Conservation (phyloP, 1,284 basidiomycete genomes). For the Athelia psychrophila region DNA sequence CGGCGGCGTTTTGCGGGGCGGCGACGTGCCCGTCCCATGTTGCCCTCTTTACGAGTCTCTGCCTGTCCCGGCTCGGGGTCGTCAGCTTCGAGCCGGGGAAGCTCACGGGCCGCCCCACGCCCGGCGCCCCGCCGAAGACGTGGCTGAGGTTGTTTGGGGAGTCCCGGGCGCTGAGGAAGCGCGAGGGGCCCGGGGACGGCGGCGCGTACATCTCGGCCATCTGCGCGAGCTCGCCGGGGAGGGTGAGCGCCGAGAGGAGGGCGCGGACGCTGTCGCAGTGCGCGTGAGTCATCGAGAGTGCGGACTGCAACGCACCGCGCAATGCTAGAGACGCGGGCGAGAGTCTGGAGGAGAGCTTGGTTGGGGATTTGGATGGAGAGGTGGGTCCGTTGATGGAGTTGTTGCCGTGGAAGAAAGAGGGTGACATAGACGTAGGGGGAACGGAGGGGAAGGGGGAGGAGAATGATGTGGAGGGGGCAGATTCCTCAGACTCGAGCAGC, state of each 20-base stretch:
- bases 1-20: too few relatives aligned
- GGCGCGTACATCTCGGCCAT: conserved; percentile 84
- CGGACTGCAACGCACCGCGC: conserved; percentile 66
- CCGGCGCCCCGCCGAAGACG: conserved; percentile 20
- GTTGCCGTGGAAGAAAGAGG: too few relatives aligned
- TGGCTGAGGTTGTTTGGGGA: conserved; percentile 25
- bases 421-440: not conserved
- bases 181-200: conserved; percentile 49
- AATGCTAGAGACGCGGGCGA: conserved; percentile 56
- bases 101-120: conserved; percentile 18
- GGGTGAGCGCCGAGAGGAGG: conserved; percentile 70
- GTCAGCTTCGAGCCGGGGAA: conserved; percentile 13
- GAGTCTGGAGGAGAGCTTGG: conserved; percentile 37
- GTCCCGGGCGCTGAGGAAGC: too few relatives aligned
- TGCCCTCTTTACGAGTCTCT: too few relatives aligned
- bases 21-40: not conserved
- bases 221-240: conserved; percentile 64
- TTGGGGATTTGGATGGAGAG: conserved; percentile 20
- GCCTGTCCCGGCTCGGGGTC: too few relatives aligned
- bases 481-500: conserved; percentile 65
- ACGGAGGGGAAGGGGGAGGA: not conserved
- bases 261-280: conserved; percentile 80
- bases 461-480: conserved; percentile 7
- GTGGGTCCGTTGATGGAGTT: too few relatives aligned
- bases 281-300: conserved; percentile 67